These are phyloP conservation scores for Beauveria varroae DNA, from an alignment of 2,329 filamentous ascomycete species.

Conservation along the genomic window DNA sequence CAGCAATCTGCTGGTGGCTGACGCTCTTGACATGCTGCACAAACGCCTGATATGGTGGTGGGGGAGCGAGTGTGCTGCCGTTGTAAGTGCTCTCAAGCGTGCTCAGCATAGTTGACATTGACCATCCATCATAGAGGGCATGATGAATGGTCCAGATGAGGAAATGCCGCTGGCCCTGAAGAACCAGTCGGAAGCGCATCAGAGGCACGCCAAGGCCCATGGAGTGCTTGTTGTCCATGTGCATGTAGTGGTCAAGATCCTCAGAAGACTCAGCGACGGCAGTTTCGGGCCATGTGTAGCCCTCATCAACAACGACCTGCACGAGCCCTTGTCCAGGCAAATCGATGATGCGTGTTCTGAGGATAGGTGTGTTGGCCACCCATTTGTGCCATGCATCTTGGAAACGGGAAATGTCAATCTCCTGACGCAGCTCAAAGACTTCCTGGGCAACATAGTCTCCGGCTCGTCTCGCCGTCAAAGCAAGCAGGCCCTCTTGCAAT, in stretches of 20 bases:
- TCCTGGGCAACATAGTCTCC: conserved; percentile 15
- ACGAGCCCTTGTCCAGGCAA: not conserved
- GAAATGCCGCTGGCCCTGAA: not conserved
- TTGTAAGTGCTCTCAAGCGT: conserved; percentile 13
- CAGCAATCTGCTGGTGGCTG: not conserved
- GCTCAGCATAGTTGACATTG: conserved; percentile 29
- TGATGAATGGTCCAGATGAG: conserved; percentile 26
- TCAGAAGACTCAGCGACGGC: not conserved
- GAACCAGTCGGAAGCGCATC: conserved; percentile 10
- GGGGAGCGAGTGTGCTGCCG: conserved; percentile 18
- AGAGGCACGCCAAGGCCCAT: conserved; percentile 15
- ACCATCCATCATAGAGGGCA: conserved; percentile 47
- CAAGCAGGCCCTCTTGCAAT: conserved; percentile 17
- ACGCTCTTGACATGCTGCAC: conserved; percentile 26
- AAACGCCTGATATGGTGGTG: conserved; percentile 29
- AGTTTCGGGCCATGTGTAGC: not conserved
- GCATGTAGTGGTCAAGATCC: not conserved
- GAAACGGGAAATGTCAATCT: conserved; percentile 12
- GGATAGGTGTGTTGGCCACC: conserved; percentile 10
- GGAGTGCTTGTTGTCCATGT: not conserved
- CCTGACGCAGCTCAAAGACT: conserved; percentile 12
- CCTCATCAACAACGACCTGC: conserved; percentile 1
- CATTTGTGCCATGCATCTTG: conserved; percentile 14
- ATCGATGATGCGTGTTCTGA: conserved; percentile 12
- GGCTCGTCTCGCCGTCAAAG: conserved; percentile 12